Evolutionary conservation across 352 stramenopile genomes (phyloP), one percentile per base, ranked within the genome.

Genomic region (Phytophthora gonapodyides): DNA sequence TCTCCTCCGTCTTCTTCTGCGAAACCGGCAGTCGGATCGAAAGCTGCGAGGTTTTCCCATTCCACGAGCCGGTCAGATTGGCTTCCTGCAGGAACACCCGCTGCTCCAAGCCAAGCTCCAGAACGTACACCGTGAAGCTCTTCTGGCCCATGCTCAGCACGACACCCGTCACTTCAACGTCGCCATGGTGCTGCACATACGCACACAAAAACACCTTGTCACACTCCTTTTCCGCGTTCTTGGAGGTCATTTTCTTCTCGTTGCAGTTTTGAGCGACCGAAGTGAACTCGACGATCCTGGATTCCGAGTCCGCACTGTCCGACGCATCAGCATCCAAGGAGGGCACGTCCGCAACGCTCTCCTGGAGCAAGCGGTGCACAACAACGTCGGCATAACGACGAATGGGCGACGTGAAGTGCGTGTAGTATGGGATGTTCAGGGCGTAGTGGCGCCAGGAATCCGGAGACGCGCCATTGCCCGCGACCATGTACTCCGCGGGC

Each of bases 391-490:
- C 84, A 66, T 98, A 99, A 45, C 96, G 80, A 38, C 96, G 82
- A 79, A 99, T 99, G 1, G 97, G 97, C 16, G 84, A 97, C n/a
- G 97, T 99, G 60, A 99, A 99, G 67, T 99, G 97, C 21, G 97
- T 99, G 67, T 99, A 99, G 76, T 98, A 98, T 8, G 94, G 95
- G 57, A 99, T 98, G 60, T 98, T 98, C 27, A 99, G 72, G 7
- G 94, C 97, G 67, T 98, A 99, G 75, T 99, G 97, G 11, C 84
- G 71, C 92, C 94, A 98, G 7, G 85, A 81, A 15, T 83, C 76
- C 0, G 77, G 61, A n/a, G 71, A 73, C 27, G 82, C 70, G 8
- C 75, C 75, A 44, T 88, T 85, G 5, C 94, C 94, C 4, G 91
- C 91, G 5, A 96, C 80, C 42, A 93, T 69, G 62, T 99, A 99